These are phyloP conservation scores for Plectosphaerella sp. DNA, from an alignment of 2,329 filamentous ascomycete genomes.

Conservation along the genomic window DNA sequence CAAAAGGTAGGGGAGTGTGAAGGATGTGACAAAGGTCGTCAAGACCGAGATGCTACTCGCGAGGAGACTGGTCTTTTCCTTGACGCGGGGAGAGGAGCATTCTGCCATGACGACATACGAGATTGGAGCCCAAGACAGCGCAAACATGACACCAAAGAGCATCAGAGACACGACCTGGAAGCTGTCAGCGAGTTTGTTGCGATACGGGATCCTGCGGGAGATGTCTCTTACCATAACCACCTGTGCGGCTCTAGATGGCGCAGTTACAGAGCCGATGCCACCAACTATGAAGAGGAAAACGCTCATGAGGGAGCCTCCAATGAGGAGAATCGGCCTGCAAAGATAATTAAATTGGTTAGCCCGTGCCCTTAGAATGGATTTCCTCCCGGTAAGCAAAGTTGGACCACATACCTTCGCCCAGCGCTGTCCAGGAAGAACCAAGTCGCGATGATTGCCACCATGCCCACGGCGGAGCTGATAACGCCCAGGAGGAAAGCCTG, in stretches of 20 bases:
- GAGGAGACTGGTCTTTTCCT: conserved; percentile 24
- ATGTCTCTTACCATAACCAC: neutral
- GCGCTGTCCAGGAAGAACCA: conserved; percentile 18
- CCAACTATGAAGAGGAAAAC: conserved; percentile 18
- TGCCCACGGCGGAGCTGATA: conserved; percentile 10
- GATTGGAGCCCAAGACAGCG: conserved; percentile 20
- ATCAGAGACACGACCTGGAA: conserved; percentile 19
- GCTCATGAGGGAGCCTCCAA: conserved; percentile 17
- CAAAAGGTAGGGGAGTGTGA: conserved; percentile 14
- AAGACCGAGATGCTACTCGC: conserved; percentile 19
- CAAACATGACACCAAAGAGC: conserved; percentile 17
- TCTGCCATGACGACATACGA: conserved; percentile 22
- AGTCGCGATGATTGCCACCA: conserved; percentile 12
- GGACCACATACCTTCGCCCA: conserved; percentile 7
- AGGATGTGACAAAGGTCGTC: conserved; percentile 14
- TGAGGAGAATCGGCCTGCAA: conserved; percentile 15
- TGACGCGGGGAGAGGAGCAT: conserved; percentile 16
- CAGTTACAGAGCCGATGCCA: conserved; percentile 9
- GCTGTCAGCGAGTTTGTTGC: neutral
- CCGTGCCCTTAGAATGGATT: no score
- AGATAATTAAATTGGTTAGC: neutral
- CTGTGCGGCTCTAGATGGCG: neutral
- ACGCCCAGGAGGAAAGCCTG: conserved; percentile 20
- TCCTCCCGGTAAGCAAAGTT: neutral
- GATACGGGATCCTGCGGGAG: neutral